Conservation (phyloP, 106 monocot genomes). For the Chionographis japonica region DNA sequence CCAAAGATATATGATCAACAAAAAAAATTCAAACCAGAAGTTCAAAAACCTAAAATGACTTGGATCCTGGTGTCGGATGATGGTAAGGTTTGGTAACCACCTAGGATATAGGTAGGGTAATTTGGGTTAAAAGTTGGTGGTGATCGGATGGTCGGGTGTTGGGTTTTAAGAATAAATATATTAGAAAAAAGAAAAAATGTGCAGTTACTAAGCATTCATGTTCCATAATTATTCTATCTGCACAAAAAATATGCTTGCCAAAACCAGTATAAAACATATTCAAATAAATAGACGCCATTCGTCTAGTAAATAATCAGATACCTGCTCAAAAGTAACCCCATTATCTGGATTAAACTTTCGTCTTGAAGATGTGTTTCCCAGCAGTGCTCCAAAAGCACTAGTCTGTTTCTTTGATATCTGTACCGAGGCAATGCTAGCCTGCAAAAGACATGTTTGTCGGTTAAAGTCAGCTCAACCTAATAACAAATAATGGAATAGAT, state of each 20-base stretch:
- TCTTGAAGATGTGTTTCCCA: slow-evolving; percentile 50
- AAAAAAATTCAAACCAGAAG: too few species aligned
- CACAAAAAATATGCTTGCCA: not conserved
- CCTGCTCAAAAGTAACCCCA: slow-evolving; percentile 28
- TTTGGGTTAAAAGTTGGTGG: too few species aligned
- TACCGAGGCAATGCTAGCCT: slow-evolving; percentile 46
- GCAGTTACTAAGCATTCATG: too few species aligned
- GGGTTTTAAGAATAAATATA: too few species aligned
- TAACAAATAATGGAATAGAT: not conserved
- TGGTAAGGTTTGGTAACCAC: too few species aligned
- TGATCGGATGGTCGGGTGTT: too few species aligned
- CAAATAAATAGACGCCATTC: not conserved
- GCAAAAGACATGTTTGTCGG: not conserved
- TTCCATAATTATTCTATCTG: too few species aligned
- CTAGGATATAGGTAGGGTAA: too few species aligned
- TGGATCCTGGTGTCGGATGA: too few species aligned
- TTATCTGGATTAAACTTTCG: slow-evolving; percentile 18
- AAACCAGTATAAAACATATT: not conserved
- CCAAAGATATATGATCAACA: too few species aligned
- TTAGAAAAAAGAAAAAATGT: too few species aligned
- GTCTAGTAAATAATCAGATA: slow-evolving; percentile 1
- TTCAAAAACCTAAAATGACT: too few species aligned
- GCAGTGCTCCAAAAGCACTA: slow-evolving; percentile 61
- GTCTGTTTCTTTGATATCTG: slow-evolving; percentile 55
- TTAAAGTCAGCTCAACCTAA: not conserved